Evolutionary conservation across 345 rosid species (phyloP), one percentile per base, ranked within the genome.

Genomic region (Corymbia maculata): DNA sequence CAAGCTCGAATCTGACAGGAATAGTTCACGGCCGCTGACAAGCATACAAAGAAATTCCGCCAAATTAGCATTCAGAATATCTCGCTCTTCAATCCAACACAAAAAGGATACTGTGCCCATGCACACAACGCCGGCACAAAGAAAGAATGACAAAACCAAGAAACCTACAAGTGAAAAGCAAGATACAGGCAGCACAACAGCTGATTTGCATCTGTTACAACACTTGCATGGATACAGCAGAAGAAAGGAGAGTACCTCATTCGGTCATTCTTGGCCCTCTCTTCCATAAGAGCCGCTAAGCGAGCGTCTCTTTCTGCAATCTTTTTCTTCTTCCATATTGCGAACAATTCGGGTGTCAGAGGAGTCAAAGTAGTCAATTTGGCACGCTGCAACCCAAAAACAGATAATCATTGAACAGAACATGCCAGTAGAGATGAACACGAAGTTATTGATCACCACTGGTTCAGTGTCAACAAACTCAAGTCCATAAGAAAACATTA

Each of bases 21-120:
- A 95, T 32, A 94, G 94, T 86, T 95, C 95, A 45, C 96, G 95
- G 6, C 95, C 96, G 88, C 97, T 93, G 94, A 79, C 92, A 82
- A 86, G 90, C n/a, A 42, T 82, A 88, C 49, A 75, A 11, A 89
- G 44, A 36, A 75, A 75, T 36, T 75, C 45, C 13, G 13, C 47
- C 8, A 36, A 75, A 75, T 75, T 36, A 75, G 82, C 47, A 9
- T 36, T 36, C 82, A 36, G 49, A 75, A 9, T 36, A 44, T 75
- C 24, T 36, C 26, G 6, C 45, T 75, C 82, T 36, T 75, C 47
- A 19, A 75, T 36, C 82, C 82, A 42, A 75, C 55, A 52, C 59
- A 16, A 85, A 85, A 51, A 24, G 22, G 14, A 85, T 49, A 26
- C 53, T 11, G 28, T 50, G 86, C 51, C 53, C 8, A 84, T 14